phyloP scores from a whole-genome alignment of 208 protist genomes.

The Wallacemonas collosoma region DNA sequence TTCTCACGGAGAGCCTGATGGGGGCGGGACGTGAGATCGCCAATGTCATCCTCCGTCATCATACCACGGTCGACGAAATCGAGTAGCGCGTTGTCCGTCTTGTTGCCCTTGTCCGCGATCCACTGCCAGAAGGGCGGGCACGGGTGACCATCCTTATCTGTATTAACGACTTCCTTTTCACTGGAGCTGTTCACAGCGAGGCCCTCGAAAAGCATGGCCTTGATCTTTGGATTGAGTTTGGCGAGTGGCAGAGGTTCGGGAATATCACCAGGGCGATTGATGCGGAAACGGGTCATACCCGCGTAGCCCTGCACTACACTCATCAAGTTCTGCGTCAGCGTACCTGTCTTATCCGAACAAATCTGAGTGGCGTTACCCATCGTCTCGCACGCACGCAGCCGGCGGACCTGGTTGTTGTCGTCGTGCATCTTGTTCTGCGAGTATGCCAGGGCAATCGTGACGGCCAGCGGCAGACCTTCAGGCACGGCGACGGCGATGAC shows the following conservation, averaged over 20 bases:
- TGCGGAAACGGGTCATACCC: conserved; percentile 50
- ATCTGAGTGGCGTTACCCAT: conserved; percentile 98
- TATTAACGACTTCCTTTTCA: conserved; percentile 57
- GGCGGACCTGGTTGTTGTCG: conserved; percentile 99
- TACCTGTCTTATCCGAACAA: conserved; percentile 99
- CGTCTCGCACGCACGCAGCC: conserved; percentile 97
- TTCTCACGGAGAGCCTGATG: conserved; percentile 56
- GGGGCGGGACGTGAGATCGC: conserved; percentile 40
- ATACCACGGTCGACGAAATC: conserved; percentile 70
- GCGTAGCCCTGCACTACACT: conserved; percentile 93
- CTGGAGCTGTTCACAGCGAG: conserved; percentile 81
- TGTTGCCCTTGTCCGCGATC: conserved; percentile 78
- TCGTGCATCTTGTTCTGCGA: conserved; percentile 98
- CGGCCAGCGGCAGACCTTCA: conserved; percentile 96
- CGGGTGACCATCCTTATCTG: conserved; percentile 37
- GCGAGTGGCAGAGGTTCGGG: conserved; percentile 35
- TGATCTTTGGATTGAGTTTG: conserved; percentile 15
- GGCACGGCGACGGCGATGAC: conserved; percentile 98
- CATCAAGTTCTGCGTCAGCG: conserved; percentile 98
- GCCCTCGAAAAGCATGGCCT: conserved; percentile 38
- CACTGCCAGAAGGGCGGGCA: conserved; percentile 61
- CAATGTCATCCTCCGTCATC: conserved; percentile 26
- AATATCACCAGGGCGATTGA: conserved; percentile 60
- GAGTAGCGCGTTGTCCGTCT: conserved; percentile 86
- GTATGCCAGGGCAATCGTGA: conserved; percentile 98